A percentile compares a stretch with the other conserved stretches of the same genome.
Conservation (phyloP, 1,139 yeast genomes). For the Diutina scorzettiae region DNA sequence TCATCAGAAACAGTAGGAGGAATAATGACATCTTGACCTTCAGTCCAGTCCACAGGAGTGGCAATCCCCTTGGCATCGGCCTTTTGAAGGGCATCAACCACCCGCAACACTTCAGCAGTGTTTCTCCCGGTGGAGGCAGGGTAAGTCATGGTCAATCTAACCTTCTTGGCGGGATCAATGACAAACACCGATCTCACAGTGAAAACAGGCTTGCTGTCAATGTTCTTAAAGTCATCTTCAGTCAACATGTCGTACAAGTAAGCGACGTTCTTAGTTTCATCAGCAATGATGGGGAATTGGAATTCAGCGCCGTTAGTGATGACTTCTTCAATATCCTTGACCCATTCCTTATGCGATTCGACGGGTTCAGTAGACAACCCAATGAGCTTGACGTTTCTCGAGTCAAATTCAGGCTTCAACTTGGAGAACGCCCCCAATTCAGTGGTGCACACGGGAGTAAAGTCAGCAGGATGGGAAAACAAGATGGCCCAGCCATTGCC, state of each 20-base stretch:
- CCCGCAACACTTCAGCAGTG: slow-evolving; percentile 79
- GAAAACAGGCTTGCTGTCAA: slow-evolving; percentile 46
- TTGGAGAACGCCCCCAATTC: slow-evolving; percentile 87
- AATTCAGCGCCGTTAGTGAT: slow-evolving; percentile 53
- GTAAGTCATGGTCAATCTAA: slow-evolving; percentile 71
- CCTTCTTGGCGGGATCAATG: slow-evolving; percentile 78
- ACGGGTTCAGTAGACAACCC: slow-evolving; percentile 77
- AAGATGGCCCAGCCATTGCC: slow-evolving; percentile 64
- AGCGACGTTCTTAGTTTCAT: slow-evolving; percentile 68
- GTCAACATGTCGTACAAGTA: slow-evolving; percentile 83
- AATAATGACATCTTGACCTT: slow-evolving; percentile 79
- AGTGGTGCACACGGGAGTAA: slow-evolving; percentile 92
- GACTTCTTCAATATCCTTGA: slow-evolving; percentile 77
- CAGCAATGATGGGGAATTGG: slow-evolving; percentile 81
- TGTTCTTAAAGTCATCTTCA: slow-evolving; percentile 73
- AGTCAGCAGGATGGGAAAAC: slow-evolving; percentile 90
- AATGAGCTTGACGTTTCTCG: slow-evolving; percentile 71
- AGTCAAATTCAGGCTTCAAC: slow-evolving; percentile 70
- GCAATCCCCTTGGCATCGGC: slow-evolving; percentile 72
- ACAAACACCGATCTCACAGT: slow-evolving; percentile 83
- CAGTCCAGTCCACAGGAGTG: slow-evolving; percentile 67
- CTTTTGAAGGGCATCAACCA: slow-evolving; percentile 72
- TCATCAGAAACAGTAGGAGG: slow-evolving; percentile 75
- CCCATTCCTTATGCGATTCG: slow-evolving; percentile 70
- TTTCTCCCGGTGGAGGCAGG: slow-evolving; percentile 92